Evolutionary conservation across 345 rosid species (phyloP), one percentile per base, ranked within the genome.

Genomic region (Eucalyptus erythrocorys): DNA sequence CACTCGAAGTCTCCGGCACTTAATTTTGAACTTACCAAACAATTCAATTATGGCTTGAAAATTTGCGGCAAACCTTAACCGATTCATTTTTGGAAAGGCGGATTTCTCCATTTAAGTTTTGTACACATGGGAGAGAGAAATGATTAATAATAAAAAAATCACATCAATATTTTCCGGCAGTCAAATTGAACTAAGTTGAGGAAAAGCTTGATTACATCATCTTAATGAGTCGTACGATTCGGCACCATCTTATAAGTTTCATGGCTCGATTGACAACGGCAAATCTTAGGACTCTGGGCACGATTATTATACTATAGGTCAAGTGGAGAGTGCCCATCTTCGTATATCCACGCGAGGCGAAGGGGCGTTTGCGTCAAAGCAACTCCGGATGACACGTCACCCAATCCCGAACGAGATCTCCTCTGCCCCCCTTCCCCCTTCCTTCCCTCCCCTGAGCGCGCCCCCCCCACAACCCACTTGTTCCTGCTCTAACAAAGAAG

Each of bases 101-200:
- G 12, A 53, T 5, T 55, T 55, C 59, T 55, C 27, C 5, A 55
- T 22, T 55, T 55, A 55, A 4, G 30, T 9, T 55, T 10, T 55
- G 8, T 55, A 30, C 61, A 9, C 30, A 24, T 9, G 27, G 30
- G 61, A 55, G 27, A 55, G 13, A 55, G 61, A 55, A 55, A 55
- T 24, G 27, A 55, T 9, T 24, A 24, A 24, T 8, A 24, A 8
- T 5, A 43, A 21, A 22, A 55, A 24, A 24, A 9, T 55, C 5
- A 22, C 5, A 24, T 55, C 1, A 22, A 27, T 55, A 22, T 3
- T 4, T 22, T 55, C 61, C 27, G 12, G 8, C 12, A 0, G 2
- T 55, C 13, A 55, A 22, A 55, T 55, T 4, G 13, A 27, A 55
- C 27, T 21, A 11, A 8, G 27, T 4, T 9, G 59, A 21, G 4